Base-by-base conservation (phyloP, 441 rosid species). In the Jatropha podagrica region DNA sequence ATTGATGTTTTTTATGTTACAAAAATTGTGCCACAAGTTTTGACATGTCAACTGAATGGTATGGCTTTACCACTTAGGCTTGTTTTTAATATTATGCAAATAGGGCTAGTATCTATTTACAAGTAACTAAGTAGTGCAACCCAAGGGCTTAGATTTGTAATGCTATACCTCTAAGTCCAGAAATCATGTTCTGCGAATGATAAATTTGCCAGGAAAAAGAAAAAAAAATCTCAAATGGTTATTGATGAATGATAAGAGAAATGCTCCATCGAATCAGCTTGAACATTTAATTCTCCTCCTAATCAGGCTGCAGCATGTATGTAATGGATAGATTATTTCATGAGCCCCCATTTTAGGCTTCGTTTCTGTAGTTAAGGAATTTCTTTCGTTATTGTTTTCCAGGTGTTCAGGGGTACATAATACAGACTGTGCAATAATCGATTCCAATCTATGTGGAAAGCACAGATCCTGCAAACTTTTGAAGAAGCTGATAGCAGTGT, bases 371-470 rank as follows among this genome's bases (percentile, higher is more conserved):
- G 4, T 55, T 23, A 18, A 7, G 42, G 5, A 13, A 41, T 44
- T 42, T 44, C 1, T 58, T 69, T 38, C n/a, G 3, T 3, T 56
- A 40, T 17, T 37, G n/a, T 23, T 65, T 58, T 75, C 20, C 66
- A 75, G 78, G 72, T 44, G 11, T 37, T 56, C 37, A 27, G 27
- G 48, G 59, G 67, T 58, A n/a, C 65, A 67, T 55, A 42, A 74
- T 42, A 65, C 65, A 15, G 51, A 41, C 5, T 40, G 40, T 10
- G 32, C 41, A 58, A 26, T 66, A n/a, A 56, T 20, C 55, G 71
- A 60, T 55, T 65, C 46, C 1, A 63, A 23, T 12, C 49, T 20
- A 52, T 69, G 40, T 74, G 38, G 14, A 58, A 54, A 18, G 58
- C 23, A 18, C 2, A 58, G 65, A 66, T 74, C 18, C 68, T 27